Evolutionary conservation across 495 filamentous ascomycete genomes (phyloP).

Genomic region (Terfezia boudieri): DNA sequence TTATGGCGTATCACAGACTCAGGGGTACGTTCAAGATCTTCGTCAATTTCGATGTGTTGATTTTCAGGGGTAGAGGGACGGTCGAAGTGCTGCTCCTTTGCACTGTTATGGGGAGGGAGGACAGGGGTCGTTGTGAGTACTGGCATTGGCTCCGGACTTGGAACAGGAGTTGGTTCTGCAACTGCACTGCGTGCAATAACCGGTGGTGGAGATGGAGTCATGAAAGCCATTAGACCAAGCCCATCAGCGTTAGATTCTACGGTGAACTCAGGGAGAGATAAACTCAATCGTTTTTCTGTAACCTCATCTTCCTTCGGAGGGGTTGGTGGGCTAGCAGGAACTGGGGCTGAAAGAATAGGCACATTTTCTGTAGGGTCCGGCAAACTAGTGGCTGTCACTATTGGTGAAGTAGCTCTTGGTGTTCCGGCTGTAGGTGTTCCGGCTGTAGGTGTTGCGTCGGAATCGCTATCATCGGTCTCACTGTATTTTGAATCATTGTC

Average conservation of each 20-base stretch:
- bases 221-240: conserved; percentile 29
- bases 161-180: conserved; percentile 2
- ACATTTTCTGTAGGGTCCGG: conserved; percentile 9
- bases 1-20: conserved; percentile 78
- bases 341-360: conserved; percentile 16
- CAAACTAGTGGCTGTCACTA: conserved; percentile 2
- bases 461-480: conserved; percentile 22
- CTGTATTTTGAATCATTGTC: conserved; percentile 27
- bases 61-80: conserved; percentile 45
- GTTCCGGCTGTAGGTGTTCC: conserved; percentile 8
- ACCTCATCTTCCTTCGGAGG: conserved; percentile 4
- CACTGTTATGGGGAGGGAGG: not conserved
- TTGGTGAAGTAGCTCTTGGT: conserved; percentile 17
- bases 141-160: not conserved
- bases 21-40: conserved; percentile 27
- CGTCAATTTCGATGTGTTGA: conserved; percentile 20
- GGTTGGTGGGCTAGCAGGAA: conserved; percentile 17
- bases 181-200: conserved; percentile 17
- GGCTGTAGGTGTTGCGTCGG: conserved; percentile 9
- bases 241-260: conserved; percentile 20
- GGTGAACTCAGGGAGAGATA: conserved; percentile 14
- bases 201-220: conserved; percentile 28
- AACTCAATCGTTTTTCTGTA: conserved; percentile 4
- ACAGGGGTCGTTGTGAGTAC: not conserved
- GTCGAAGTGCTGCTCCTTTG: conserved; percentile 21